Base-by-base conservation (phyloP, 306 rosid genomes). In the Sophora flavescens region DNA sequence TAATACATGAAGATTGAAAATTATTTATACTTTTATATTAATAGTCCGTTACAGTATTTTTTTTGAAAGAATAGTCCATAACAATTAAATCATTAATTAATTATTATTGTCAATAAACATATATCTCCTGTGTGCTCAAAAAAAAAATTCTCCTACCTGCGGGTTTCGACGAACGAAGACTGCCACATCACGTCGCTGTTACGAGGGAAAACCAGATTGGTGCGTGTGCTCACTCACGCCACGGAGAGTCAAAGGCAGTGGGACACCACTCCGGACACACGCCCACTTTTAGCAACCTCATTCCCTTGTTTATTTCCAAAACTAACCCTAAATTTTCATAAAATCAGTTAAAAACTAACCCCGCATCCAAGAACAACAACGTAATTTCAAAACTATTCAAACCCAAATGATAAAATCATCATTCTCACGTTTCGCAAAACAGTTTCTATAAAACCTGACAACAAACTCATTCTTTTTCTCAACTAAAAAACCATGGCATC, bases 231-330 rank as follows among this genome's bases (percentile, higher is more conserved):
- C 52, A 8, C 63, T 22, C 1, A 10, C 11, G 36, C 63, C 36
- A 57, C 63, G 15, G 6, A 56, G 4, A 5, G 39, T 71, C 11
- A 33, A 56, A 75, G 26, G 16, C 16, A 4, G 66, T 62, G n/a
- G 12, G 52, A 18, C n/a, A 70, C 79, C 71, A 39, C 50, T 3
- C 10, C 42, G 18, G 3, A 7, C 86, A 77, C 82, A 59, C 76
- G 66, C 72, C 54, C 2, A 17, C 44, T 72, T 51, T 68, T 58
- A 67, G 59, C 41, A 39, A 48, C 17, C 59, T 47, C 16, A 45
- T 5, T 56, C 71, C 57, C 39, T 13, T 10, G 13, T 44, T 44
- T 7, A 3, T 44, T 17, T 35, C 28, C 13, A 6, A 2, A 36
- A 47, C 28, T 15, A 36, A 17, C 79, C 84, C 48, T 35, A 0